Evolutionary conservation across 257 asterid genomes (phyloP), one percentile per base, ranked within the genome.

Genomic region (Solanum lignicaule): DNA sequence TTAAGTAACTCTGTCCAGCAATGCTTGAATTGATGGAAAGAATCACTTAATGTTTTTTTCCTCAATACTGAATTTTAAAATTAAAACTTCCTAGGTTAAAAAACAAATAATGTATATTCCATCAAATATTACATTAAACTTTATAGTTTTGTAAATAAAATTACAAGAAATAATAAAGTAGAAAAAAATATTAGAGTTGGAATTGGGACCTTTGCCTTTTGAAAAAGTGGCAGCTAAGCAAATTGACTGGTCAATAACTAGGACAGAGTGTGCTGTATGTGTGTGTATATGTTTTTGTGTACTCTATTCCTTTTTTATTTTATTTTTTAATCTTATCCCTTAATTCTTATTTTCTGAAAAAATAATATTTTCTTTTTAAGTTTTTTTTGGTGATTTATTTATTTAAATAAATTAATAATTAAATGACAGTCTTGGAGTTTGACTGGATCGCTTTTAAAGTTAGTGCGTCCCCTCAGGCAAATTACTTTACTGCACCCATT

Each of bases 141-240:
- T 8, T 29, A 36, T 75, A 75, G 7, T 75, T 38, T 35, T 13
- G 5, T 38, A 9, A 35, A 43, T 10, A 48, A 20, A 82, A 29
- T 31, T 58, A 84, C 16, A 35, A 39, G 5, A 84, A 0, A 39
- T 33, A 65, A 39, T 38, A 66, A 35, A 85, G n/a, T 62, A 62
- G 6, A 25, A n/a, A n/a, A 58, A 83, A 14, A 85, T 29, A 66
- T 38, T 15, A 27, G n/a, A 29, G 78, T 41, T 85, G 87, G 76
- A 81, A 46, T 66, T 69, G 78, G 65, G 79, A 27, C 79, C 29
- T 38, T 43, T 62, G 60, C 38, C 87, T 86, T 83, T 87, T 87
- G 11, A 82, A 46, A 87, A 83, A 69, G 87, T 69, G 83, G 83
- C 89, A 87, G 89, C 87, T 83, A 84, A 87, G 72, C 62, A 87